A percentile compares a stretch with the other conserved stretches of the same genome.
phyloP scores from a whole-genome alignment of 169 alveolate genomes.

The Plasmodium yoelii region DNA sequence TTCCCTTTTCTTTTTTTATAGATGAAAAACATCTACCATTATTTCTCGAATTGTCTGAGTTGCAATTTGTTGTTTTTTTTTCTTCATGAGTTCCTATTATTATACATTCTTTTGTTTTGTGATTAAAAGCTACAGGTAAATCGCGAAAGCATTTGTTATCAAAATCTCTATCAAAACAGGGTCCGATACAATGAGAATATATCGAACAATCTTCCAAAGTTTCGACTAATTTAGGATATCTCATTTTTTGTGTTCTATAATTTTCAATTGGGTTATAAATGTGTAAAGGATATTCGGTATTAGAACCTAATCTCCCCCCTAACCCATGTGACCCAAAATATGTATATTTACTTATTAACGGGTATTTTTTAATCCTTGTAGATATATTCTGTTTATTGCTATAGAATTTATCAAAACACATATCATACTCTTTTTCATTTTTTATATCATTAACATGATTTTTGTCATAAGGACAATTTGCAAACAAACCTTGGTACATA shows the following conservation, averaged over 20 bases:
- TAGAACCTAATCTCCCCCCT: conserved; percentile 69
- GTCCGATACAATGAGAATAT: conserved; percentile 69
- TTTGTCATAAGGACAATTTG: conserved; percentile 51
- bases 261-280: conserved; percentile 23
- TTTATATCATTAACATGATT: conserved; percentile 29
- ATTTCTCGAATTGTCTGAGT: conserved; percentile 1
- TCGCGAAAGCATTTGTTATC: conserved; percentile 56
- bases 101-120: conserved; percentile 50
- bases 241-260: conserved; percentile 46
- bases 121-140: conserved; percentile 63
- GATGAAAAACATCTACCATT: conserved; percentile 44
- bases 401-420: conserved; percentile 45
- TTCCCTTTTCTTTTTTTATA: conserved; percentile 42
- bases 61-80: conserved; percentile 28
- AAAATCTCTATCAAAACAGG: conserved; percentile 63
- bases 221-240: conserved; percentile 21
- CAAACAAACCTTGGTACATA: conserved; percentile 60
- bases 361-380: conserved; percentile 11
- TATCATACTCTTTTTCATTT: conserved; percentile 55
- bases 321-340: conserved; percentile 64
- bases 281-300: conserved; percentile 31
- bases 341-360: conserved; percentile 7
- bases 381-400: background rate
- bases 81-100: conserved; percentile 63
- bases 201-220: conserved; percentile 58